These are phyloP conservation scores for Climacium dendroides DNA, from an alignment of 225 moss, liverwort and hornwort species.

Conservation along the genomic window DNA sequence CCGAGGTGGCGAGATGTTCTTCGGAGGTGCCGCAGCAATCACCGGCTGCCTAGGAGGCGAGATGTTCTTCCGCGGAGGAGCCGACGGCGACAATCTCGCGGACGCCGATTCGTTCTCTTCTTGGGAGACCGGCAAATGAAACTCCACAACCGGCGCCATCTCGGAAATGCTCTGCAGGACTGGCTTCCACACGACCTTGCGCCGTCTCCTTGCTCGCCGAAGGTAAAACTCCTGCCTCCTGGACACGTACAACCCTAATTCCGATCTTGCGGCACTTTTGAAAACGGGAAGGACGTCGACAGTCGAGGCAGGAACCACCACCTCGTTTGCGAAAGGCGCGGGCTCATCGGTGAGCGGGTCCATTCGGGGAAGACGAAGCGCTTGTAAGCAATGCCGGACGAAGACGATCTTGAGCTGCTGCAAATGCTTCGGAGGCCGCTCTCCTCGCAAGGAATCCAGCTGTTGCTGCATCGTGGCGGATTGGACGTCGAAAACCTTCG, in stretches of 20 bases:
- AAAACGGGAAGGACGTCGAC: slow-evolving; percentile 4
- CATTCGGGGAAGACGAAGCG: slow-evolving; percentile 18
- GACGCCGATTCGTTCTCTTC: neutral
- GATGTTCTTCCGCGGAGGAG: slow-evolving; percentile 15
- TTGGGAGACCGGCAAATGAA: neutral
- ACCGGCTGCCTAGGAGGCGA: slow-evolving; percentile 17
- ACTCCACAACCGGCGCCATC: slow-evolving; percentile 8
- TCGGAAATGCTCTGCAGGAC: slow-evolving; percentile 50
- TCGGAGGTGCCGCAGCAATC: neutral
- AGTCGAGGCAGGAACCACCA: neutral
- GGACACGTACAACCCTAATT: slow-evolving; percentile 26
- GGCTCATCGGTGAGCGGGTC: neutral
- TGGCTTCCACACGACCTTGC: slow-evolving; percentile 33
- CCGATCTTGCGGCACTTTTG: slow-evolving; percentile 14
- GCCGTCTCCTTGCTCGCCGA: slow-evolving; percentile 22
- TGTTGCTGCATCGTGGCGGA: slow-evolving; percentile 33
- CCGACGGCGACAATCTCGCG: neutral
- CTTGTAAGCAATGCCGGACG: slow-evolving; percentile 26
- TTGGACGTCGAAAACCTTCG: slow-evolving; percentile 27
- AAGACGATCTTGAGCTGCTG: slow-evolving; percentile 18
- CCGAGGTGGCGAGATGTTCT: slow-evolving; percentile 1
- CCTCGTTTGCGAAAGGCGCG: neutral
- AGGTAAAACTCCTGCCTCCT: slow-evolving; percentile 20
- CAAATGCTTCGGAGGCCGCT: slow-evolving; percentile 12
- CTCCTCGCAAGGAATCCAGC: slow-evolving; percentile 1